Evolutionary conservation across 768 basidiomycete species (phyloP).

Genomic region (Tulasnella sp.): DNA sequence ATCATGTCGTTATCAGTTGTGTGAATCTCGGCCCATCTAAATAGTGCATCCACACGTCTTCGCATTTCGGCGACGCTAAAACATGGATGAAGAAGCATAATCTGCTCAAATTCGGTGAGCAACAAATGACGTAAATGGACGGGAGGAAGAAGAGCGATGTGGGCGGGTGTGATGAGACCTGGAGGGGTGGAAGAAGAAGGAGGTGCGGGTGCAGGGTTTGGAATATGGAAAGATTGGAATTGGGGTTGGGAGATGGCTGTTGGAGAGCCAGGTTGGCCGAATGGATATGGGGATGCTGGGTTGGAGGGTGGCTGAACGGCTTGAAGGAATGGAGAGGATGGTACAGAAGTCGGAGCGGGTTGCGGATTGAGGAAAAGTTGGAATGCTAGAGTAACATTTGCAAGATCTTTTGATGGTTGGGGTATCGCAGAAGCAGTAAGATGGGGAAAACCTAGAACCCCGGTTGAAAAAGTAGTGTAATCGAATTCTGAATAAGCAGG

Average conservation of each 20-base stretch:
- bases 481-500: too few relatives aligned
- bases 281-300: background rate
- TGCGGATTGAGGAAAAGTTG: slow-evolving; percentile 3
- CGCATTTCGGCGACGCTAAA: background rate
- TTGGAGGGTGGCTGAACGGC: background rate
- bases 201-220: too few relatives aligned
- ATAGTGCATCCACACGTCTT: slow-evolving; percentile 6
- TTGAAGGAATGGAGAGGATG: background rate
- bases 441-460: background rate
- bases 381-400: background rate
- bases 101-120: slow-evolving; percentile 2
- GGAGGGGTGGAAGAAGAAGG: background rate
- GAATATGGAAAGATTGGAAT: too few relatives aligned
- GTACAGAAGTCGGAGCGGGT: too few relatives aligned
- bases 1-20: too few relatives aligned
- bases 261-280: background rate
- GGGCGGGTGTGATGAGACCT: background rate
- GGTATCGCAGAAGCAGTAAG: background rate
- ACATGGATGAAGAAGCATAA: slow-evolving; percentile 1
- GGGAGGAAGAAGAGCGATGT: background rate
- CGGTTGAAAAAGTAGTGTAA: background rate
- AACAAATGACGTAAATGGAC: background rate
- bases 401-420: background rate
- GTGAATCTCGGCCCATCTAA: slow-evolving; percentile 11
- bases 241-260: background rate